Conservation (phyloP, 305 asterid species). For the Vinca major region DNA sequence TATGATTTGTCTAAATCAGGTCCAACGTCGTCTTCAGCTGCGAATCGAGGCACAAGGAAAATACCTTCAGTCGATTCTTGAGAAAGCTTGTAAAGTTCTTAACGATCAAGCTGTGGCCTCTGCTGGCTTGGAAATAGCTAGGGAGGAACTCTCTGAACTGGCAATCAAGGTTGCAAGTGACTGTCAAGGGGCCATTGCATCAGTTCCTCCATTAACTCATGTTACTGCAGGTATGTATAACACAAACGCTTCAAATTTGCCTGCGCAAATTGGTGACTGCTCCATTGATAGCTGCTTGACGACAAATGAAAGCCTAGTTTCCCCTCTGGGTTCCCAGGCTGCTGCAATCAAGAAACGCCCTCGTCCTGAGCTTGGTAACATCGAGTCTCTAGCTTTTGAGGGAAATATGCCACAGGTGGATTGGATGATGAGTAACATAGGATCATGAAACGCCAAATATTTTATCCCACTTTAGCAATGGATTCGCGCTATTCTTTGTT, state of each 20-base stretch:
- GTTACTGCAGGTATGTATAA: constrained; percentile 20
- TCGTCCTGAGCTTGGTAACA: constrained; percentile 27
- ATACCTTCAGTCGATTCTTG: constrained; percentile 70
- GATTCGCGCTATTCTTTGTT: constrained; percentile 7
- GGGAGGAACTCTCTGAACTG: constrained; percentile 57
- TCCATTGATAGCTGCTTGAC: constrained; percentile 32
- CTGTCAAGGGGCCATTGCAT: constrained; percentile 24
- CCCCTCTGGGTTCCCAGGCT: constrained; percentile 33
- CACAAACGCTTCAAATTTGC: constrained; percentile 23
- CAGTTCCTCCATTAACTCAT: constrained; percentile 27
- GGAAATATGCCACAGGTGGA: constrained; percentile 41
- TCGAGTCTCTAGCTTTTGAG: constrained; percentile 35
- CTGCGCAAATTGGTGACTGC: constrained; percentile 53
- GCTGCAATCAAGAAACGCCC: constrained; percentile 54
- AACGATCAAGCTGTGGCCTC: constrained; percentile 36
- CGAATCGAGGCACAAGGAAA: constrained; percentile 85
- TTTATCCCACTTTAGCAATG: constrained; percentile 10
- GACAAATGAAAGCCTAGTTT: constrained; percentile 27
- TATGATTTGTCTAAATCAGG: constrained; percentile 32
- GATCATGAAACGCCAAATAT: constrained; percentile 25
- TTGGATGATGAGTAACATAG: constrained; percentile 59
- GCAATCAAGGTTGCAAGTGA: constrained; percentile 55
- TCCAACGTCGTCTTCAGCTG: constrained; percentile 72
- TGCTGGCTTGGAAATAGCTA: constrained; percentile 49
- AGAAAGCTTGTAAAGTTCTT: constrained; percentile 70